These are phyloP conservation scores for Scutellaria minor DNA, from an alignment of 257 asterid genomes.

Conservation along the genomic window DNA sequence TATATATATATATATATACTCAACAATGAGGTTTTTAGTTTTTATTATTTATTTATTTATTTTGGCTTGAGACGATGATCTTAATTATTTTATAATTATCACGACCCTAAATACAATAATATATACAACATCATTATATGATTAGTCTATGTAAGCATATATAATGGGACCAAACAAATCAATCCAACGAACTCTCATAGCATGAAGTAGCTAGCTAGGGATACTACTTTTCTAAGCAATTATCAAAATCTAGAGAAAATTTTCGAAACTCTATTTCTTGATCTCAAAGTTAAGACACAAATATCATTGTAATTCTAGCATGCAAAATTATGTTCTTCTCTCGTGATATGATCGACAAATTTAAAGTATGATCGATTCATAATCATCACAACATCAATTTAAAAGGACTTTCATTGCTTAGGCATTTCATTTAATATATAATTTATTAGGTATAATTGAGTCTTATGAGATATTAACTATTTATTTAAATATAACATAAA, in stretches of 20 bases:
- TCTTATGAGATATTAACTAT: no score
- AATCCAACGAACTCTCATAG: not conserved
- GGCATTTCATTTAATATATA: no score
- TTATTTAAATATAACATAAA: no score
- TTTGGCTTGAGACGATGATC: no score
- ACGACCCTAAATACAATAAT: not conserved
- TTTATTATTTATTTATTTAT: no score
- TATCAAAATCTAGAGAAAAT: not conserved
- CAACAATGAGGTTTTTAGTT: no score
- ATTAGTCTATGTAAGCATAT: not conserved
- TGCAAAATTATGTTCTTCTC: not conserved
- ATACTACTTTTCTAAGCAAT: not conserved
- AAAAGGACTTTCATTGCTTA: no score
- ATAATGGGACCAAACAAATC: slow-evolving; percentile 8
- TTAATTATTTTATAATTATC: no score
- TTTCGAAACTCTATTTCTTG: not conserved
- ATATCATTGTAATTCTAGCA: not conserved
- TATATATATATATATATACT: no score
- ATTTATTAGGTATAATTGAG: no score
- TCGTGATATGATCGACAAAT: not conserved
- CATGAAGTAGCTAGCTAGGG: not conserved
- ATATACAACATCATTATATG: not conserved
- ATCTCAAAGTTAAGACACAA: not conserved
- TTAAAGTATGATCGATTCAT: no score
- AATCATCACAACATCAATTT: not conserved